These are phyloP conservation scores for Tylopilus vinaceipallidus DNA, from an alignment of 768 basidiomycete species.

Conservation along the genomic window DNA sequence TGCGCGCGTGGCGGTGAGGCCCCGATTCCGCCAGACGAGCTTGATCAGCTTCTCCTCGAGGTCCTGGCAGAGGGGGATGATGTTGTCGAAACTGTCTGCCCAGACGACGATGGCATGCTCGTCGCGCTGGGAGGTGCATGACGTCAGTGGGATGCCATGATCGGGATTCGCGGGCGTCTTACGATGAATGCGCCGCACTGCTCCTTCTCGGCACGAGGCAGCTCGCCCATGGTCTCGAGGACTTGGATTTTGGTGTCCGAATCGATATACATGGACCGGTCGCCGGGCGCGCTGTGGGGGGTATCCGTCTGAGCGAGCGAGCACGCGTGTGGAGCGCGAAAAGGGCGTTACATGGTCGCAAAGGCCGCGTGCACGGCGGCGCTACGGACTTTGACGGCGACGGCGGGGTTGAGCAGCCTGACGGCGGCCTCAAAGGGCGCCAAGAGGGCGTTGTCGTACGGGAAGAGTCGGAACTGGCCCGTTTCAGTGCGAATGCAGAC, in stretches of 20 bases:
- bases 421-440: conserved; percentile 80
- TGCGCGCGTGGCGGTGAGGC: conserved; percentile 15
- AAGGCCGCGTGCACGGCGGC: conserved; percentile 83
- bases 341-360: conserved; percentile 54
- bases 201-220: conserved; percentile 83
- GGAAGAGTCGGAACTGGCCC: conserved; percentile 75
- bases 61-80: conserved; percentile 68
- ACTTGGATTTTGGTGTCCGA: conserved; percentile 84
- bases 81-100: conserved; percentile 78
- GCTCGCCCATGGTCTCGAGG: conserved; percentile 61
- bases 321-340: not conserved
- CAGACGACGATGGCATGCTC: conserved; percentile 80
- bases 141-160: not conserved
- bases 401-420: conserved; percentile 71
- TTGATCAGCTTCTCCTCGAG: conserved; percentile 79
- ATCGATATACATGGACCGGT: conserved; percentile 65
- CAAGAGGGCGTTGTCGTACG: conserved; percentile 74
- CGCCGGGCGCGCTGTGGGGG: conserved; percentile 46
- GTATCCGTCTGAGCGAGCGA: not conserved
- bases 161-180: conserved; percentile 26
- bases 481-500: conserved; percentile 71
- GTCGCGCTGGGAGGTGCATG: conserved; percentile 52
- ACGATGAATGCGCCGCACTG: conserved; percentile 89
- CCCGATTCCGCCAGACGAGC: conserved; percentile 65
- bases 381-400: conserved; percentile 77